Evolutionary conservation across 2,329 filamentous ascomycete species (phyloP), one percentile per base, ranked within the genome.

Genomic region (Colletotrichum echinochloae): DNA sequence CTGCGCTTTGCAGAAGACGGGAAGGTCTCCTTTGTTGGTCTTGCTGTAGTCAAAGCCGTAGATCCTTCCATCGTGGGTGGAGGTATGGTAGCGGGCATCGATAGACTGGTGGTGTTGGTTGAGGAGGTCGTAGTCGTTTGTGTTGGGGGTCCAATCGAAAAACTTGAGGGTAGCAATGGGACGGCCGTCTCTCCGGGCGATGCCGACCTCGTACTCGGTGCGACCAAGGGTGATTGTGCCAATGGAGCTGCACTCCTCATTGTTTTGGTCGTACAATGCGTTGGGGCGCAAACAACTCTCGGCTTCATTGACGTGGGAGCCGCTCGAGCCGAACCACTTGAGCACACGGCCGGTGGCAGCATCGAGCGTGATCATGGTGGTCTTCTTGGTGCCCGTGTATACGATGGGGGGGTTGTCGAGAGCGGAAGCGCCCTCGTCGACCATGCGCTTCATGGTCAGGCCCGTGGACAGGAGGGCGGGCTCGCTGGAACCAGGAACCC

Each of bases 141-240:
- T 97, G 80, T 99, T 99, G 18, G 95, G 93, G 0, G 90, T 91
- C 96, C 96, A 99, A 79, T 99, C 96, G 14, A 94, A 92, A 78
- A 97, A 99, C 74, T 90, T 95, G 74, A 99, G 89, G 0, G 94
- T 97, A 76, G 94, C 97, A 72, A 99, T 92, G 9, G 90, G 89
- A 70, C 91, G 89, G 1, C 92, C 91, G 74, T 92, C 88, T 54
- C 87, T 88, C 71, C 93, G 91, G 74, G 94, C 92, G 54, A 99
- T 97, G 66, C 88, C 90, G 71, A 99, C 91, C 7, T 89, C 95
- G 81, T 99, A 99, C 79, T 98, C 94, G 48, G 94, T 94, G 61
- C 94, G 89, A 35, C 94, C 94, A 1, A 98, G 86, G 0, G 93
- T 94, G 71, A 97, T 88, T 41, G 92, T 96, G 39, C 94, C 93